Evolutionary conservation across 768 basidiomycete genomes (phyloP), one percentile per base, ranked within the genome.

Genomic region (Gloeostereum incarnatum): DNA sequence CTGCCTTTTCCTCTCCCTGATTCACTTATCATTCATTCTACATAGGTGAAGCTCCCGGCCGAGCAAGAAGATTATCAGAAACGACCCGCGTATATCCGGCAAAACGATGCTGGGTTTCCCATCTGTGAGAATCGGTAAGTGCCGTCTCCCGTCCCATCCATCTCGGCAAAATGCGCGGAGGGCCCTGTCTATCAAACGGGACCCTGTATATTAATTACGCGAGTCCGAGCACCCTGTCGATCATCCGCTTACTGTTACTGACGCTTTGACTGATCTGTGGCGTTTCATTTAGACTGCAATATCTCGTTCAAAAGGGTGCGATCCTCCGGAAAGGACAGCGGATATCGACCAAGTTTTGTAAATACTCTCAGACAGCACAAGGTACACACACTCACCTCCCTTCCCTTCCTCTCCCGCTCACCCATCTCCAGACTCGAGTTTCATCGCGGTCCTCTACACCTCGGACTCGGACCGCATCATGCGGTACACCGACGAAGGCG

Each of bases 401-500:
- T 33, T 33, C 26, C 20, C 7, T 13, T 26, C 19, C 5, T 18
- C 6, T 10, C 3, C n/a, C 17, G 1, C 8, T 35, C 26, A 13
- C 24, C 17, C 24, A 24, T n/a, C 10, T 31, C 16, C 52, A 84
- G 87, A 91, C 58, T 78, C 78, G 20, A 61, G 75, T 31, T 91
- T 90, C 48, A 77, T 86, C 36, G 87, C 87, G n/a, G 77, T 82
- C 36, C 59, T 91, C 41, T 90, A 76, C 56, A 85, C 84, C 6
- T 81, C 80, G 30, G 82, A 86, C 41, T 61, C 65, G n/a, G 81
- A 84, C 49, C 74, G 66, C 49, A 65, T 79, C 31, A 80, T 85
- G 81, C 68, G 87, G 45, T 91, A 90, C 49, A 85, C 79, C 1
- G 88, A 91, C 53, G 88, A 91, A 63, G 83, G 83, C 20, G 83